Percentiles rank a stretch among this genome's conserved stretches.
Evolutionary conservation across 257 asterid species (phyloP).

Genomic region (Ilex aquifolium): DNA sequence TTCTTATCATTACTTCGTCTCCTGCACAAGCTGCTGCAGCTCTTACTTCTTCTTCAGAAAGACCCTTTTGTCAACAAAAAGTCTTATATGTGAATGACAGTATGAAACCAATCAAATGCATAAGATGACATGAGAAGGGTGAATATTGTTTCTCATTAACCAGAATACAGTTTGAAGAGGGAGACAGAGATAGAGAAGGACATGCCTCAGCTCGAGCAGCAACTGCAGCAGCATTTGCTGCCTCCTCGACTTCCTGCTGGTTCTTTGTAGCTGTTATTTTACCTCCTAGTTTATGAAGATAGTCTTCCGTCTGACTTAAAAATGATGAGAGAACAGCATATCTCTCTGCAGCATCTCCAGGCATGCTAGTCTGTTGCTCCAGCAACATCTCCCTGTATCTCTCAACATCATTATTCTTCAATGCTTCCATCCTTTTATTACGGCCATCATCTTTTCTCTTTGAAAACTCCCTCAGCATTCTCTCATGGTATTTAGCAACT

Average conservation of each 20-base stretch:
- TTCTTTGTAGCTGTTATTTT: constrained; percentile 93
- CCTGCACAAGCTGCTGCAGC: constrained; percentile 98
- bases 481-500: constrained; percentile 97
- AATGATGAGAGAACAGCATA: constrained; percentile 92
- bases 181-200: constrained; percentile 17
- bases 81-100: not conserved
- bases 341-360: constrained; percentile 98
- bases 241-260: constrained; percentile 98
- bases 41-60: constrained; percentile 97
- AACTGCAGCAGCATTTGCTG: constrained; percentile 75
- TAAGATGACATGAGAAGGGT: not conserved
- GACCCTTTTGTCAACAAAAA: constrained; percentile 58
- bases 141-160: not conserved
- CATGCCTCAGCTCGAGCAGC: constrained; percentile 91
- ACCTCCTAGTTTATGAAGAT: constrained; percentile 84
- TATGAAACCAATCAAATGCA: constrained; percentile 10
- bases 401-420: constrained; percentile 97
- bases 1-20: constrained; percentile 97
- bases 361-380: constrained; percentile 81
- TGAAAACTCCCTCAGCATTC: constrained; percentile 92
- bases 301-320: constrained; percentile 89
- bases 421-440: constrained; percentile 94
- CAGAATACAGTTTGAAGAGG: not conserved
- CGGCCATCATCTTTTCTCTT: constrained; percentile 90
- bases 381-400: constrained; percentile 96